Evolutionary conservation across 2,329 filamentous ascomycete genomes (phyloP).

Genomic region (Arthrobotrys conoides): DNA sequence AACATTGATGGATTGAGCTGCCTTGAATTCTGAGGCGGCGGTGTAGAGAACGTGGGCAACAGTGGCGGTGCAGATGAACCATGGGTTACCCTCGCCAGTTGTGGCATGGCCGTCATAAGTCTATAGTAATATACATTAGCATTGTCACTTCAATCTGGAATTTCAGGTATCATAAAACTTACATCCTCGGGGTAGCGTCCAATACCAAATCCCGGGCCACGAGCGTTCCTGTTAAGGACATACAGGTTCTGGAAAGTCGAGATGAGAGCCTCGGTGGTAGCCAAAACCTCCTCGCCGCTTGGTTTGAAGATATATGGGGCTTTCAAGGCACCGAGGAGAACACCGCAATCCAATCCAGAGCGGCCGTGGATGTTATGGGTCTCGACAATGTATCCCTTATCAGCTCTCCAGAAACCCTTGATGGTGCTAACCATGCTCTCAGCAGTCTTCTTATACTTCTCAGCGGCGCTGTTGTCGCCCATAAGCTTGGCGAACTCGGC

Average conservation of each 20-base stretch:
- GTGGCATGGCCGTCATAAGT: constrained; percentile 76
- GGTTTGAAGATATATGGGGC: constrained; percentile 83
- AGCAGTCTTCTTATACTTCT: constrained; percentile 72
- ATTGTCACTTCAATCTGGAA: neutral
- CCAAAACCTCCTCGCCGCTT: constrained; percentile 77
- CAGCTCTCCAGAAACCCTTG: constrained; percentile 80
- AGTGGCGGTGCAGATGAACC: constrained; percentile 82
- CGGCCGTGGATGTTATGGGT: constrained; percentile 77
- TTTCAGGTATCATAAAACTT: constrained; percentile 73
- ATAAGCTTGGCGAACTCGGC: constrained; percentile 76
- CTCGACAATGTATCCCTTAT: constrained; percentile 74
- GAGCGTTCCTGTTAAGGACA: constrained; percentile 76
- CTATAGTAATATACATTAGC: constrained; percentile 71
- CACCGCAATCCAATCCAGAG: constrained; percentile 80
- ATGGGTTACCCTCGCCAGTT: constrained; percentile 75
- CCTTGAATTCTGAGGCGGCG: constrained; percentile 79
- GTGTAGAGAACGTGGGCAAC: constrained; percentile 86
- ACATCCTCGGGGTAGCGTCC: constrained; percentile 80
- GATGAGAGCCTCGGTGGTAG: constrained; percentile 81
- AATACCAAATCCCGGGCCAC: constrained; percentile 73
- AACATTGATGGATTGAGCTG: constrained; percentile 75
- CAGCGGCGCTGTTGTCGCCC: constrained; percentile 72
- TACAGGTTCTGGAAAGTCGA: constrained; percentile 83
- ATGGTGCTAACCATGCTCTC: constrained; percentile 81
- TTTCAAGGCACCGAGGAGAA: constrained; percentile 77